These are phyloP conservation scores for Bruguiera parviflora DNA, from an alignment of 345 rosid genomes.

Conservation along the genomic window DNA sequence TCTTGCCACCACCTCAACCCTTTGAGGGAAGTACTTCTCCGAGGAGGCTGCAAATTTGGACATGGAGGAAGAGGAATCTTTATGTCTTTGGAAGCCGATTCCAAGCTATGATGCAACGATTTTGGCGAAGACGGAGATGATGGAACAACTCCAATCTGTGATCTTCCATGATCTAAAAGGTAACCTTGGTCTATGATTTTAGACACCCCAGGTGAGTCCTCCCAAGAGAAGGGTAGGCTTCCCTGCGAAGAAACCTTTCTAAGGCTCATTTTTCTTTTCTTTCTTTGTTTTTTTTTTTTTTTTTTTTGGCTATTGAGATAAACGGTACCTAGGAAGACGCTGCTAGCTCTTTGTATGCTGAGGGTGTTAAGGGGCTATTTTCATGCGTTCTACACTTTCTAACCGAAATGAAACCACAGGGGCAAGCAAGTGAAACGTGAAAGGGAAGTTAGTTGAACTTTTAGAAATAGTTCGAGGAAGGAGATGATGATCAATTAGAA, in stretches of 20 bases:
- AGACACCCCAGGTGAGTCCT: conserved; percentile 56
- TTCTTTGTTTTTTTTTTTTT: no score
- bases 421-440: conserved; percentile 42
- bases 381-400: conserved; percentile 32
- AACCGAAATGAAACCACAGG: conserved; percentile 27
- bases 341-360: background rate
- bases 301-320: no score
- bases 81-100: conserved; percentile 7
- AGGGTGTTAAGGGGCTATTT: background rate
- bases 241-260: conserved; percentile 49
- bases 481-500: conserved; percentile 20
- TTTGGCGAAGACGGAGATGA: background rate
- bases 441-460: conserved; percentile 15
- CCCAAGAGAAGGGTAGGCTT: conserved; percentile 72
- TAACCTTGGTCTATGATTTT: conserved; percentile 23
- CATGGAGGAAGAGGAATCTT: conserved; percentile 40
- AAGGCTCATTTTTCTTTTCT: conserved; percentile 22
- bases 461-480: conserved; percentile 19
- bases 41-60: conserved; percentile 13
- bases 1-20: conserved; percentile 40
- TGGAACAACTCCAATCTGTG: conserved; percentile 1
- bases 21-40: conserved; percentile 37
- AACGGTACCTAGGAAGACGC: no score
- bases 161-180: conserved; percentile 12
- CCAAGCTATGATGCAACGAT: background rate